phyloP scores from a whole-genome alignment of 2,329 filamentous ascomycete species.

The Daldinia eschscholtzii region DNA sequence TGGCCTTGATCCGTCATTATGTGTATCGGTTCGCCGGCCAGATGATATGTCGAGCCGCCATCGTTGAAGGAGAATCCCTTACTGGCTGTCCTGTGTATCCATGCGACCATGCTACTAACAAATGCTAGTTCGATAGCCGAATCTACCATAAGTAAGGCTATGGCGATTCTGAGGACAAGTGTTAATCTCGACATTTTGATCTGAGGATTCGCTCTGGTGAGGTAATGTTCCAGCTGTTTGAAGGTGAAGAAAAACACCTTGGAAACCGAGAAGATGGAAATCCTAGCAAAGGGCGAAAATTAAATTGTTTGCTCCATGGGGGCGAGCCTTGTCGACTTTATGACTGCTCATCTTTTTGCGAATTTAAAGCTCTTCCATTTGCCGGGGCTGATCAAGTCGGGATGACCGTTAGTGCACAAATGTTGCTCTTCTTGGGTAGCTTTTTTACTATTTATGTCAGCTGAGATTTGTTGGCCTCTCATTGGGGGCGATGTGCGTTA shows the following conservation, averaged over 20 bases:
- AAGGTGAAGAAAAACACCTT: slow-evolving; percentile 1
- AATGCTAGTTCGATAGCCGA: slow-evolving; percentile 57
- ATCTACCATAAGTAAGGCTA: slow-evolving; percentile 54
- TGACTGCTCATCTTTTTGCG: slow-evolving; percentile 17
- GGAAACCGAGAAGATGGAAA: background rate
- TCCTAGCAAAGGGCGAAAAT: background rate
- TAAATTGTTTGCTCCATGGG: background rate
- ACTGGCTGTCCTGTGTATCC: slow-evolving; percentile 52
- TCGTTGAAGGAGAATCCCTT: slow-evolving; percentile 48
- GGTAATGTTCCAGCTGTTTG: slow-evolving; percentile 6
- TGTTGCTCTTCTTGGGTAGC: slow-evolving; percentile 17
- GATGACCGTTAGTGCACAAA: slow-evolving; percentile 9
- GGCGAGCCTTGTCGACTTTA: slow-evolving; percentile 33
- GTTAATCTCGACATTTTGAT: slow-evolving; percentile 37
- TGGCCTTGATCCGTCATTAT: slow-evolving; percentile 58
- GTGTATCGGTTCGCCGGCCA: slow-evolving; percentile 51
- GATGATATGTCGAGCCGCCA: slow-evolving; percentile 42
- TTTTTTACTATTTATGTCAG: slow-evolving; percentile 32
- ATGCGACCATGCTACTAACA: slow-evolving; percentile 56
- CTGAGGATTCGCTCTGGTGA: slow-evolving; percentile 1
- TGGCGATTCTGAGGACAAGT: slow-evolving; percentile 43
- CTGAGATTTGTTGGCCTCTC: slow-evolving; percentile 27
- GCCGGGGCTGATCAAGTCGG: slow-evolving; percentile 35
- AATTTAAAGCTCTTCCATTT: slow-evolving; percentile 28
- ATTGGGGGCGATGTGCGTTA: slow-evolving; percentile 23